Conservation (phyloP, 345 rosid species). For the Rhodamnia argentea region DNA sequence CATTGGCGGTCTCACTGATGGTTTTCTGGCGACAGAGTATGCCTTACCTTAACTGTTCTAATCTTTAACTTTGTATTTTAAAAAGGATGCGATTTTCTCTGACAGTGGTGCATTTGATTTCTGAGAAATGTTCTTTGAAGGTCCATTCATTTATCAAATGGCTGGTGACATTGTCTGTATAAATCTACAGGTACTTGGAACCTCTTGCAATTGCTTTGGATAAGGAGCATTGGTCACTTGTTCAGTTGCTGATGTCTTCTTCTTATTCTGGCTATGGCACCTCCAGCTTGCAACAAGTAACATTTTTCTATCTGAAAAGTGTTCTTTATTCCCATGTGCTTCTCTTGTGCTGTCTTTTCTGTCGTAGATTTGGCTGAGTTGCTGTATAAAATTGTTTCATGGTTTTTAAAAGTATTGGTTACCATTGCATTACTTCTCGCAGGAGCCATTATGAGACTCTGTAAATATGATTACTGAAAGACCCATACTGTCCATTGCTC, state of each 20-base stretch:
- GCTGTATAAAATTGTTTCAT: neutral
- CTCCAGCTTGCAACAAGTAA: slow-evolving; percentile 89
- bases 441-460: neutral
- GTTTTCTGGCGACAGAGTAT: slow-evolving; percentile 85
- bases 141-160: neutral
- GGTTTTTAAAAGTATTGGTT: neutral
- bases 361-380: neutral
- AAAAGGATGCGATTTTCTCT: neutral
- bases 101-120: neutral
- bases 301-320: neutral
- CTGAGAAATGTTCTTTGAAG: neutral
- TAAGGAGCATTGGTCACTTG: slow-evolving; percentile 92
- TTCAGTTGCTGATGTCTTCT: slow-evolving; percentile 78
- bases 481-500: neutral
- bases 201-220: slow-evolving; percentile 92
- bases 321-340: neutral
- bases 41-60: slow-evolving; percentile 6
- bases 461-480: neutral
- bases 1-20: slow-evolving; percentile 87
- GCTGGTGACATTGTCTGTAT: neutral
- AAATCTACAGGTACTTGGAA: slow-evolving; percentile 65
- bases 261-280: slow-evolving; percentile 88
- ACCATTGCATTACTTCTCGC: neutral
- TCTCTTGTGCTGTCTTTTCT: neutral
- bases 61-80: neutral